phyloP scores from a whole-genome alignment of 768 basidiomycete species.

The Boletus tomentosulus region DNA sequence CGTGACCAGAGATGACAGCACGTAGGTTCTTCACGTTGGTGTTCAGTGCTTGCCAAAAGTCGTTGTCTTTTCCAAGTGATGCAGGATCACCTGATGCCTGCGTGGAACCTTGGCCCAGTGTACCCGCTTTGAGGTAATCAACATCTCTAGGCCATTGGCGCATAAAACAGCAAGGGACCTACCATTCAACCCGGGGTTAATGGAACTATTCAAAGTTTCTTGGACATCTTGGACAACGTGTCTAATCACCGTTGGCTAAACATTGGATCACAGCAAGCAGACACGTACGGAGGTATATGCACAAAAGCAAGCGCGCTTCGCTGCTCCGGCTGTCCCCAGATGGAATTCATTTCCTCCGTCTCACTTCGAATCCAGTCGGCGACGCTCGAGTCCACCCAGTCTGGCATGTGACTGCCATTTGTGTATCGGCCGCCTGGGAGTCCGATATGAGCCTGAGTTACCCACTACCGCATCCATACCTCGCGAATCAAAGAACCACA shows the following conservation, averaged over 20 bases:
- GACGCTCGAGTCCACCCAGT: constrained; percentile 67
- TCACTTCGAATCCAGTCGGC: constrained; percentile 58
- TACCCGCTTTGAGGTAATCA: constrained; percentile 41
- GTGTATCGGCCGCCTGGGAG: constrained; percentile 45
- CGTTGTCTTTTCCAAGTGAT: constrained; percentile 44
- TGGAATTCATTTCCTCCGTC: constrained; percentile 47
- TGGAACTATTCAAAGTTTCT: constrained; percentile 34
- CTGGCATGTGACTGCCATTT: constrained; percentile 45
- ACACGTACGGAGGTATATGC: constrained; percentile 66
- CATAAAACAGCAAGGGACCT: background rate
- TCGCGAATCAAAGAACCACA: constrained; percentile 79
- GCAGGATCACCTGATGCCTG: constrained; percentile 45
- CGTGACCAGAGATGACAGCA: constrained; percentile 68
- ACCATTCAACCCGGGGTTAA: constrained; percentile 44
- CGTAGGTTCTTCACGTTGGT: constrained; percentile 59
- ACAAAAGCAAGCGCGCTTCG: constrained; percentile 66
- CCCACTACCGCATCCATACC: constrained; percentile 31
- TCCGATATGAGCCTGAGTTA: background rate
- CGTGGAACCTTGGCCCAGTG: constrained; percentile 51
- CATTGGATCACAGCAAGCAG: background rate
- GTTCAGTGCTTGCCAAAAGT: constrained; percentile 62
- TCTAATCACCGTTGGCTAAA: constrained; percentile 1
- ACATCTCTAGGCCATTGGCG: background rate
- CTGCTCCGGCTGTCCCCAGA: constrained; percentile 52
- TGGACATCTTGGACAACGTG: constrained; percentile 33